A percentile compares a stretch with the other conserved stretches of the same genome.
Conservation (phyloP, 2,329 filamentous ascomycete genomes). For the Penicillium sp. region DNA sequence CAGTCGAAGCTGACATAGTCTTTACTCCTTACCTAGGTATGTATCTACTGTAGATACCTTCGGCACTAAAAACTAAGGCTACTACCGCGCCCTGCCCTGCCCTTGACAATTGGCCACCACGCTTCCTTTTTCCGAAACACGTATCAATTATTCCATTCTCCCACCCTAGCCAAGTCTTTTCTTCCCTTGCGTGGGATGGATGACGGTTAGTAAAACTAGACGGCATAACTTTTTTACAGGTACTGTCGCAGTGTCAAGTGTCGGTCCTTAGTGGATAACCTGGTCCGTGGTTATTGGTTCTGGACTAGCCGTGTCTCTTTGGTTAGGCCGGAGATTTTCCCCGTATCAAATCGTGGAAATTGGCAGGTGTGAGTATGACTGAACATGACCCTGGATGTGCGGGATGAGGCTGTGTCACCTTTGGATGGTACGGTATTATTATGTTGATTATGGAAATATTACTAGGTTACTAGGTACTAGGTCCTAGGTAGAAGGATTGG, state of each 20-base stretch:
- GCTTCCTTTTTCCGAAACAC: background rate
- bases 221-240: slow-evolving; percentile 2
- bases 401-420: background rate
- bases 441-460: background rate
- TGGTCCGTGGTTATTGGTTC: slow-evolving; percentile 14
- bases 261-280: slow-evolving; percentile 7
- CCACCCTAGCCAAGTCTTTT: background rate
- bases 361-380: background rate
- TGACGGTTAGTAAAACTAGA: background rate
- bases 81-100: too few species aligned
- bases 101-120: background rate
- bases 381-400: background rate
- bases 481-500: too few species aligned
- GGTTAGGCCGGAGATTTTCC: slow-evolving; percentile 24
- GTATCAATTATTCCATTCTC: background rate
- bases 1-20: too few species aligned
- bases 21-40: too few species aligned
- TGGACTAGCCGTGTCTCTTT: slow-evolving; percentile 14
- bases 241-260: background rate
- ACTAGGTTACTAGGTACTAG: too few species aligned
- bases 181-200: background rate
- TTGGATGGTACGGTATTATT: background rate
- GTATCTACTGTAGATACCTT: too few species aligned
- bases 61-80: too few species aligned
- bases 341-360: slow-evolving; percentile 28